Percentiles rank a stretch among this genome's conserved stretches.
Conservation (phyloP, 2,329 filamentous ascomycete species). For the Paecilomyces variotii region DNA sequence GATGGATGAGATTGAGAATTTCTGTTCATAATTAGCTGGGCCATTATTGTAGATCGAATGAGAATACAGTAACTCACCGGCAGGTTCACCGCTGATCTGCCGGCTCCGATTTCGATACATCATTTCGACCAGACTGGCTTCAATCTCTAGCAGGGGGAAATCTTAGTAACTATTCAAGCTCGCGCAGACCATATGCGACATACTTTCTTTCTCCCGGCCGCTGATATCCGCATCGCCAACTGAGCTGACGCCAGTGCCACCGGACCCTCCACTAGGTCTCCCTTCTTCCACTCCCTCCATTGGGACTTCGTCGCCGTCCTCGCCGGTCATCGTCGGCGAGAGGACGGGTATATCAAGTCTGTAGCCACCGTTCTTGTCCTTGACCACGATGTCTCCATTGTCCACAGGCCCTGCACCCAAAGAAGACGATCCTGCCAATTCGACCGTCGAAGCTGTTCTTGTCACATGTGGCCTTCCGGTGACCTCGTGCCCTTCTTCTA, state of each 20-base stretch:
- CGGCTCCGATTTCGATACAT: slow-evolving; percentile 32
- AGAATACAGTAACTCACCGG: slow-evolving; percentile 44
- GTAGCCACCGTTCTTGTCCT: slow-evolving; percentile 42
- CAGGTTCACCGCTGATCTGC: slow-evolving; percentile 54
- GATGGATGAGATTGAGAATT: slow-evolving; percentile 60
- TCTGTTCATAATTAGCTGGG: slow-evolving; percentile 41
- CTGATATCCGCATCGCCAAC: slow-evolving; percentile 19
- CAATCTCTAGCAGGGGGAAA: slow-evolving; percentile 30
- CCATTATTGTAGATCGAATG: slow-evolving; percentile 3
- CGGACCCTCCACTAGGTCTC: slow-evolving; percentile 44
- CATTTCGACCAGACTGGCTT: slow-evolving; percentile 37
- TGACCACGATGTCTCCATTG: slow-evolving; percentile 42
- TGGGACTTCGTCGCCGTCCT: slow-evolving; percentile 25
- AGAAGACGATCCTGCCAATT: slow-evolving; percentile 9
- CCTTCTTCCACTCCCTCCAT: slow-evolving; percentile 43
- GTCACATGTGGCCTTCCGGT: background rate
- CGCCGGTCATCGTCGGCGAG: slow-evolving; percentile 26
- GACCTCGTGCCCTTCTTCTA: background rate
- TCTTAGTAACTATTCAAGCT: background rate
- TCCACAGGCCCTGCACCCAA: slow-evolving; percentile 18
- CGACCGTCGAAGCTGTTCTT: slow-evolving; percentile 8
- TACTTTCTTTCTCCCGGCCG: slow-evolving; percentile 35
- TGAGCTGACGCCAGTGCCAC: slow-evolving; percentile 48
- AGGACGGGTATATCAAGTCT: slow-evolving; percentile 38
- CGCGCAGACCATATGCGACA: slow-evolving; percentile 8